These are phyloP conservation scores for Trichoderma atroviride DNA, from an alignment of 2,329 filamentous ascomycete genomes.

Conservation along the genomic window DNA sequence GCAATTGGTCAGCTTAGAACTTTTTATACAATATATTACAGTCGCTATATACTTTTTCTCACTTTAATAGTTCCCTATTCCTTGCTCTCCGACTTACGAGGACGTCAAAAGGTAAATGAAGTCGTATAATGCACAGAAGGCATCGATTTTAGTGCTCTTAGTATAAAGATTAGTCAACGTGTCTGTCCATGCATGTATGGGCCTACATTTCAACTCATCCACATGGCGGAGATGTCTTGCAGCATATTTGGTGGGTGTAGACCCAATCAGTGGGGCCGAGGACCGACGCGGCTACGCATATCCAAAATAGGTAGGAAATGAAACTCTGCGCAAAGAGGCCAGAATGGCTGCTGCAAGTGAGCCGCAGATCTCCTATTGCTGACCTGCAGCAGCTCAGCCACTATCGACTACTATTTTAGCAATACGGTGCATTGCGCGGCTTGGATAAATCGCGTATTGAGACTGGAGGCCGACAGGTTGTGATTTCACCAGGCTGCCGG, in stretches of 20 bases:
- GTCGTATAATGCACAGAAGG: not conserved
- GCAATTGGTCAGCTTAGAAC: too few relatives aligned
- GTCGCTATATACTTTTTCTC: too few relatives aligned
- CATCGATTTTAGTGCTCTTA: not conserved
- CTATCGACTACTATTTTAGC: not conserved
- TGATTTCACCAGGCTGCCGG: not conserved
- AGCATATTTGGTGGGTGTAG: not conserved
- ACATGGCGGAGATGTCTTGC: not conserved
- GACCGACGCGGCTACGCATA: constrained; percentile 5
- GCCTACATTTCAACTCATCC: not conserved
- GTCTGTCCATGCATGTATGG: not conserved
- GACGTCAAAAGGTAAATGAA: not conserved
- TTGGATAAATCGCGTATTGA: not conserved
- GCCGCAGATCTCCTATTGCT: not conserved
- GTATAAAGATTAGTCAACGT: not conserved
- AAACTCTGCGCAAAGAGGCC: not conserved
- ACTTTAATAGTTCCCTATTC: not conserved
- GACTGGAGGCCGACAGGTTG: not conserved
- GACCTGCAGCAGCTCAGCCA: not conserved
- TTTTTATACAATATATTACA: too few relatives aligned
- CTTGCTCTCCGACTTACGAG: not conserved
- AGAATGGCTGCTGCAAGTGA: not conserved
- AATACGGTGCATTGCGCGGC: not conserved
- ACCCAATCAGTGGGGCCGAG: not conserved
- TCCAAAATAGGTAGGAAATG: not conserved